Conservation (phyloP, 768 basidiomycete species). For the Nevesoporus exiguus region DNA sequence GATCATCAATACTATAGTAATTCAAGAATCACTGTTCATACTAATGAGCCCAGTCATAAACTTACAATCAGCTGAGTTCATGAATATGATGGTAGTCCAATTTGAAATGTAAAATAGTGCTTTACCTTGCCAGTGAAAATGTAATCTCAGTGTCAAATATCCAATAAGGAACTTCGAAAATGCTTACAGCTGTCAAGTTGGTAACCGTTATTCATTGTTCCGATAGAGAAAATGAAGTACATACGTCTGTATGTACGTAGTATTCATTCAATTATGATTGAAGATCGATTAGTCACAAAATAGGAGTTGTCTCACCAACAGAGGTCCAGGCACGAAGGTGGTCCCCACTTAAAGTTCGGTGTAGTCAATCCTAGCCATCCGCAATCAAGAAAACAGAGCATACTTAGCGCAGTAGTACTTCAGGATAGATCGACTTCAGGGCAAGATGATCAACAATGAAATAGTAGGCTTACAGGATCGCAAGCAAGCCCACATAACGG, state of each 20-base stretch:
- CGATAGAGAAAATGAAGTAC: not conserved
- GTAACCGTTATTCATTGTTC: not conserved
- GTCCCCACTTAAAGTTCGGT: not conserved
- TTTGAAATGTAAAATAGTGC: not conserved
- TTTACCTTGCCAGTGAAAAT: not conserved
- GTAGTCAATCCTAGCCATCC: not conserved
- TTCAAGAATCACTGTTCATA: not conserved
- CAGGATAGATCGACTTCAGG: not conserved
- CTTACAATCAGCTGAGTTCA: slow-evolving; percentile 2
- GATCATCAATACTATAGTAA: slow-evolving; percentile 9
- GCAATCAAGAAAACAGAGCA: too few relatives aligned
- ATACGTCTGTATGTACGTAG: not conserved
- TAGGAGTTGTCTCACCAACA: not conserved
- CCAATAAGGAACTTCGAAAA: too few relatives aligned
- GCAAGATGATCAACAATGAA: not conserved
- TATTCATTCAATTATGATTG: too few relatives aligned
- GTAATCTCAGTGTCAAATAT: not conserved
- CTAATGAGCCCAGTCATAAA: not conserved
- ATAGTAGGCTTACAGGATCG: not conserved
- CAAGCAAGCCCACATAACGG: slow-evolving; percentile 5
- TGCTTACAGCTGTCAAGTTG: not conserved
- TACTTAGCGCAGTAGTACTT: not conserved
- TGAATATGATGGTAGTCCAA: not conserved
- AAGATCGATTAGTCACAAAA: not conserved
- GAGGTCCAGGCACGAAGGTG: slow-evolving; percentile 2